Evolutionary conservation across 768 basidiomycete species (phyloP).

Genomic region (Tulasnella sp.): DNA sequence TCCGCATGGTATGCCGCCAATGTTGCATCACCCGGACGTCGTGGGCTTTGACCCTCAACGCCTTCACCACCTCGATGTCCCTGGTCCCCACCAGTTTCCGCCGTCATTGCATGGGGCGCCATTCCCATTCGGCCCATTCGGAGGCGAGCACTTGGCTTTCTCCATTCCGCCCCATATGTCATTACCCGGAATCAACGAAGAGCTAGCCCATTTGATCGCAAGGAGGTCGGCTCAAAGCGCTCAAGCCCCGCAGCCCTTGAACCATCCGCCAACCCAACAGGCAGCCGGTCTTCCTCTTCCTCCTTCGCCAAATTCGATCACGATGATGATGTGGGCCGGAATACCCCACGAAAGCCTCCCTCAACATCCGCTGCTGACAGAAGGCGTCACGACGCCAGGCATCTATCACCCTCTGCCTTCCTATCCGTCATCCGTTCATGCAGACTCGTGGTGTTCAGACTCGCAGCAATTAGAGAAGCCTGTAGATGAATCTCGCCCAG

Average conservation of each 20-base stretch:
- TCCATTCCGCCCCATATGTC: not conserved
- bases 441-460: not conserved
- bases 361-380: not conserved
- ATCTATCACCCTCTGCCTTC: not conserved
- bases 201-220: not conserved
- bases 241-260: not conserved
- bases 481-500: not conserved
- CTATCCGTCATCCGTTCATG: not conserved
- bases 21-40: not conserved
- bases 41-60: not conserved
- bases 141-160: not conserved
- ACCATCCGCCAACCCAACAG: not conserved
- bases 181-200: not conserved
- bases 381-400: not conserved
- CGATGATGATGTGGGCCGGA: constrained; percentile 4
- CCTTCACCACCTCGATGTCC: not conserved
- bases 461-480: not conserved
- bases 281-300: not conserved
- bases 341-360: not conserved
- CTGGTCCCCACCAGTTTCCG: not conserved
- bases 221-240: not conserved
- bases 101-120: not conserved
- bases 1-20: not conserved
- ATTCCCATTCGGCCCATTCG: not conserved
- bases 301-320: not conserved